Conservation (phyloP, 371 early-diverging fungal species). For the Syncephalastrum racemosum region DNA sequence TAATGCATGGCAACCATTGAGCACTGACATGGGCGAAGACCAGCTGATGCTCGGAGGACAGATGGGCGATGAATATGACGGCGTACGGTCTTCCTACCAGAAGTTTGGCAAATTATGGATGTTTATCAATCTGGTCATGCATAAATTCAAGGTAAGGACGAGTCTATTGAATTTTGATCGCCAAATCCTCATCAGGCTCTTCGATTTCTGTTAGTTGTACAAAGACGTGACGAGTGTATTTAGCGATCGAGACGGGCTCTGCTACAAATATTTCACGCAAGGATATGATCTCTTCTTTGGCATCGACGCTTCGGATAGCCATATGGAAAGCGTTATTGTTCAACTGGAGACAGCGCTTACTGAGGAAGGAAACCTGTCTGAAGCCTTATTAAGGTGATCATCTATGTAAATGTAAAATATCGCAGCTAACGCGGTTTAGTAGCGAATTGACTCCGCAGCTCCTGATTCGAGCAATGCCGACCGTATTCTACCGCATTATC, state of each 20-base stretch:
- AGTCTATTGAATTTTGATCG: neutral
- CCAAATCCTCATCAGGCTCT: neutral
- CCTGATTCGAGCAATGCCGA: slow-evolving; percentile 31
- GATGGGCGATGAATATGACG: slow-evolving; percentile 32
- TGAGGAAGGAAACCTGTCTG: too few relatives aligned
- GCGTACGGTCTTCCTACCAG: slow-evolving; percentile 28
- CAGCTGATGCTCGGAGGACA: slow-evolving; percentile 15
- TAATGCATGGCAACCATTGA: slow-evolving; percentile 37
- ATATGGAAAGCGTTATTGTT: slow-evolving; percentile 15
- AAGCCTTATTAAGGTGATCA: too few relatives aligned
- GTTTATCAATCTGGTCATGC: slow-evolving; percentile 26
- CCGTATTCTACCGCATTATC: slow-evolving; percentile 30
- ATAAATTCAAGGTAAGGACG: slow-evolving; percentile 35
- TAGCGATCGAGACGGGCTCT: slow-evolving; percentile 25
- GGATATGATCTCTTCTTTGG: slow-evolving; percentile 26
- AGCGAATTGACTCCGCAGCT: slow-evolving; percentile 31
- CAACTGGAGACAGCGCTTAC: too few relatives aligned
- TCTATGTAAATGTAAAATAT: too few relatives aligned
- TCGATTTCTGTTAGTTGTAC: slow-evolving; percentile 23
- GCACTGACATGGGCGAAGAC: slow-evolving; percentile 26
- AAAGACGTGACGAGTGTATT: slow-evolving; percentile 32
- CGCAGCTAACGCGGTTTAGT: neutral
- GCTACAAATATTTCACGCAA: slow-evolving; percentile 33
- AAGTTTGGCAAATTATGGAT: slow-evolving; percentile 47
- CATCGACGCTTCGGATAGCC: slow-evolving; percentile 17